Conservation (phyloP, 768 basidiomycete species). For the Tubosaeta sp. region DNA sequence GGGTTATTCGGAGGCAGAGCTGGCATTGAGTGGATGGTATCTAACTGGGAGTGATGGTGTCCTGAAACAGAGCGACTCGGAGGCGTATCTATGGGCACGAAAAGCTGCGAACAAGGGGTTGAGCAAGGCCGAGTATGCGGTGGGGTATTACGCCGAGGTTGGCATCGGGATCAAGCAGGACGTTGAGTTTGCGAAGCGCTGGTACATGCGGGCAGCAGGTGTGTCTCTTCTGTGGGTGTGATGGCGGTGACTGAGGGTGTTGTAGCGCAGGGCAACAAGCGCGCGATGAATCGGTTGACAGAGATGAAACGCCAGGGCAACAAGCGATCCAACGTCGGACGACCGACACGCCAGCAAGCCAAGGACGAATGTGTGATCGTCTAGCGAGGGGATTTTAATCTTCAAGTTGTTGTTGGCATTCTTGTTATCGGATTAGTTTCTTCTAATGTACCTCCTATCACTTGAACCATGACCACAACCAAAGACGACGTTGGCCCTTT, state of each 20-base stretch:
- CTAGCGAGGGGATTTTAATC: slow-evolving; percentile 26
- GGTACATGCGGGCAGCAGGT: slow-evolving; percentile 99
- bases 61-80: slow-evolving; percentile 94
- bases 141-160: slow-evolving; percentile 96
- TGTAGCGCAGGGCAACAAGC: slow-evolving; percentile 94
- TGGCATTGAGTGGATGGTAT: slow-evolving; percentile 98
- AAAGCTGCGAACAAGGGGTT: slow-evolving; percentile 95
- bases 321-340: slow-evolving; percentile 69
- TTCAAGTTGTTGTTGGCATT: background rate
- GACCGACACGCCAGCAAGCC: slow-evolving; percentile 91
- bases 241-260: background rate
- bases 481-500: slow-evolving; percentile 30
- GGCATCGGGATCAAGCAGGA: slow-evolving; percentile 98
- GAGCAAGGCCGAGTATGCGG: slow-evolving; percentile 97
- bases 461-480: slow-evolving; percentile 15
- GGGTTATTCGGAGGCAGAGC: slow-evolving; percentile 90
- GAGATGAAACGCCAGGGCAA: slow-evolving; percentile 91
- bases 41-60: slow-evolving; percentile 93
- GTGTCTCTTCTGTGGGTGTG: slow-evolving; percentile 26
- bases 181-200: slow-evolving; percentile 90
- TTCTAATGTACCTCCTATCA: slow-evolving; percentile 13
- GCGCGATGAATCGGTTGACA: slow-evolving; percentile 92
- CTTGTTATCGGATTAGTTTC: slow-evolving; percentile 9
- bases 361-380: slow-evolving; percentile 90
- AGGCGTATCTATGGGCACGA: slow-evolving; percentile 98